phyloP scores from a whole-genome alignment of 2,329 filamentous ascomycete species.

The Botrytis porri region DNA sequence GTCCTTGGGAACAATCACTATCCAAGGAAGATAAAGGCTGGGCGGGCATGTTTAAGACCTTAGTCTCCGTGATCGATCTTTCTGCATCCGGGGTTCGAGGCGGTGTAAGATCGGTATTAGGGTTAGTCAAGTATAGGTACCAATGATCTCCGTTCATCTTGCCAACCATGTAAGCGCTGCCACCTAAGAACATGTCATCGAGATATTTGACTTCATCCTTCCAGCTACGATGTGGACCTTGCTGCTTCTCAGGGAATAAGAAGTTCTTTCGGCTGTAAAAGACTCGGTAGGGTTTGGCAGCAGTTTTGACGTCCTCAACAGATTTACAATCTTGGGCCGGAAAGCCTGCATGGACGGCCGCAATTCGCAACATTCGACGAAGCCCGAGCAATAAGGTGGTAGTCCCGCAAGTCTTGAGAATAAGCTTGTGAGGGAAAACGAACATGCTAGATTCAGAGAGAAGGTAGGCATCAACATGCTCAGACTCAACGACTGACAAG shows the following conservation, averaged over 20 bases:
- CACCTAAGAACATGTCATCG: slow-evolving; percentile 85
- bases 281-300: slow-evolving; percentile 87
- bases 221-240: slow-evolving; percentile 94
- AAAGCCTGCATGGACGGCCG: slow-evolving; percentile 84
- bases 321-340: slow-evolving; percentile 70
- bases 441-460: slow-evolving; percentile 99
- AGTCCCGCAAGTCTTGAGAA: slow-evolving; percentile 96
- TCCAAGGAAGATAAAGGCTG: slow-evolving; percentile 34
- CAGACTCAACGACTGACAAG: slow-evolving; percentile 87
- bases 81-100: slow-evolving; percentile 69
- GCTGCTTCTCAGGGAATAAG: slow-evolving; percentile 90
- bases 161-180: slow-evolving; percentile 98
- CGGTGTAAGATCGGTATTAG: slow-evolving; percentile 74
- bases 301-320: slow-evolving; percentile 64
- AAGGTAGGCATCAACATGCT: slow-evolving; percentile 92
- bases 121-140: slow-evolving; percentile 96
- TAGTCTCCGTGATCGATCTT: slow-evolving; percentile 39
- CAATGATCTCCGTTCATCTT: slow-evolving; percentile 99
- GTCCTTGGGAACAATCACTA: slow-evolving; percentile 30
- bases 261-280: slow-evolving; percentile 99
- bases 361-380: slow-evolving; percentile 88
- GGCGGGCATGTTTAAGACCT: slow-evolving; percentile 38
- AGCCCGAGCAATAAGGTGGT: slow-evolving; percentile 89
- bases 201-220: slow-evolving; percentile 90
- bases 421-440: slow-evolving; percentile 98